phyloP scores from a whole-genome alignment of 2,329 filamentous ascomycete species.

The Pyrenophora graminea region DNA sequence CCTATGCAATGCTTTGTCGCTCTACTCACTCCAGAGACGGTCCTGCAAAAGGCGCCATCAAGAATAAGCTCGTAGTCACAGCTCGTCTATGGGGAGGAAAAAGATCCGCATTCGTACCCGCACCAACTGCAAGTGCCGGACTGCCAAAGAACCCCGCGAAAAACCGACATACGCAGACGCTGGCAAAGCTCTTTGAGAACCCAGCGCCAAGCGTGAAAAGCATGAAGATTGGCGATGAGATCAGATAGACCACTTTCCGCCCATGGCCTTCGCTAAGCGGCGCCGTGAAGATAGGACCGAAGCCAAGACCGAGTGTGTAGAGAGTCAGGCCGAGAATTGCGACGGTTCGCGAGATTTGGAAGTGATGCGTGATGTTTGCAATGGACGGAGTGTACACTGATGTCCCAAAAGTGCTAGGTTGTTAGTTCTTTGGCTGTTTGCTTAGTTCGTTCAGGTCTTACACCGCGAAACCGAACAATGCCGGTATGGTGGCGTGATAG shows the following conservation, averaged over 20 bases:
- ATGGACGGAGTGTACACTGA: conserved; percentile 60
- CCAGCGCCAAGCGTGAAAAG: conserved; percentile 63
- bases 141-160: conserved; percentile 73
- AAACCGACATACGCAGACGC: conserved; percentile 62
- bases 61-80: conserved; percentile 41
- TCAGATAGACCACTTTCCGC: conserved; percentile 57
- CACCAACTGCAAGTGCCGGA: conserved; percentile 56
- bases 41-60: conserved; percentile 50
- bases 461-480: conserved; percentile 44
- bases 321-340: conserved; percentile 64
- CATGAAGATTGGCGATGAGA: conserved; percentile 53
- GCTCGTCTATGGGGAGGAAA: conserved; percentile 42
- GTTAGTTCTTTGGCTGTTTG: not conserved
- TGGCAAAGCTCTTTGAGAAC: conserved; percentile 56
- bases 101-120: conserved; percentile 49
- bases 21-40: conserved; percentile 42
- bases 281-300: conserved; percentile 64
- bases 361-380: conserved; percentile 55
- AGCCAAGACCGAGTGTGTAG: conserved; percentile 63
- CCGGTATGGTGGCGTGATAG: conserved; percentile 43
- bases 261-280: conserved; percentile 64
- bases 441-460: conserved; percentile 21
- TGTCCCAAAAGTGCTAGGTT: conserved; percentile 56
- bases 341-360: conserved; percentile 59
- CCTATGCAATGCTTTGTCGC: no score